phyloP scores from a whole-genome alignment of 106 monocot genomes.

The Phalaenopsis aphrodite region DNA sequence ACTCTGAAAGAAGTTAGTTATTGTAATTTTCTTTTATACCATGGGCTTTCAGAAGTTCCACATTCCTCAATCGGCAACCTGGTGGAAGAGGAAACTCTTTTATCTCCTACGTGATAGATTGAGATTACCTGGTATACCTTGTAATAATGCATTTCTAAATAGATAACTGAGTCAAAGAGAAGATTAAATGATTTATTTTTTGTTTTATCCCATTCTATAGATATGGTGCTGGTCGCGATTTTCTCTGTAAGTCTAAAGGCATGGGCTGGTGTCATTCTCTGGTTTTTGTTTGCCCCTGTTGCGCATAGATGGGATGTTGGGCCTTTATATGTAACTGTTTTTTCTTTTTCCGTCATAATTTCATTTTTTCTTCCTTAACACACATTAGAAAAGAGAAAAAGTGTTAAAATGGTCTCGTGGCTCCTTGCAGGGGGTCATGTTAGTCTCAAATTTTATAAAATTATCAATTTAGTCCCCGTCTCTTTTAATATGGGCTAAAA shows the following conservation, averaged over 20 bases:
- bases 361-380: background rate
- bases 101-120: constrained; percentile 70
- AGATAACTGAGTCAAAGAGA: background rate
- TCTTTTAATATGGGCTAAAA: no score
- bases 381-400: background rate
- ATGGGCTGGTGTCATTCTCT: constrained; percentile 59
- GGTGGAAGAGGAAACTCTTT: constrained; percentile 66
- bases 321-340: constrained; percentile 77
- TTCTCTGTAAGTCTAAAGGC: constrained; percentile 81
- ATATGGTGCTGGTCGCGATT: constrained; percentile 80
- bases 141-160: background rate
- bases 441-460: no score
- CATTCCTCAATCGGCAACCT: constrained; percentile 59
- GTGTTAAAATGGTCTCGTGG: no score
- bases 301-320: constrained; percentile 81
- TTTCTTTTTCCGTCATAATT: background rate
- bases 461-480: no score
- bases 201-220: constrained; percentile 35
- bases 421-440: no score
- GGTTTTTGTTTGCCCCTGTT: constrained; percentile 87
- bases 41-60: constrained; percentile 56
- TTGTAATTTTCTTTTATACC: background rate
- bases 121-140: constrained; percentile 71
- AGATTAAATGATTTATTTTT: constrained; percentile 15
- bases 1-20: background rate